Conservation (phyloP, 164 flowering plant species). For the Vitis amurensis region DNA sequence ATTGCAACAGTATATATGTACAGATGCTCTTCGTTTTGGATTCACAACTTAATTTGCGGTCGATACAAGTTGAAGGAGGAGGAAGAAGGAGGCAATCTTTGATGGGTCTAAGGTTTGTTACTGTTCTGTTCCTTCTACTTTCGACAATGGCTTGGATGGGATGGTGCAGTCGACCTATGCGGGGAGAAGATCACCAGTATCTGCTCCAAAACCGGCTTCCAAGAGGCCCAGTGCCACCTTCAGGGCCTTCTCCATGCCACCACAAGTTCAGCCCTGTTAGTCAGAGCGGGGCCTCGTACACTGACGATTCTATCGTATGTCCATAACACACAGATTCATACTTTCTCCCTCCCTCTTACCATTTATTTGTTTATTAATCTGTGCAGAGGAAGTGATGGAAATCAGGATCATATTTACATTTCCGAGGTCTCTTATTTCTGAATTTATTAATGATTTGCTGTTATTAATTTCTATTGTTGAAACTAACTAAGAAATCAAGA, state of each 20-base stretch:
- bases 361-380: neutral
- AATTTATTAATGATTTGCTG: too few relatives aligned
- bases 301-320: slow-evolving; percentile 17
- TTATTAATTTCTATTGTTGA: too few relatives aligned
- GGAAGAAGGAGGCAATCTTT: neutral
- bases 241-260: slow-evolving; percentile 50
- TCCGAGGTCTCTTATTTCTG: too few relatives aligned
- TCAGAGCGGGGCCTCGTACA: neutral
- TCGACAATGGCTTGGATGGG: slow-evolving; percentile 13
- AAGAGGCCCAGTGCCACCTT: slow-evolving; percentile 51
- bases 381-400: too few relatives aligned
- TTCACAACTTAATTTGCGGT: too few relatives aligned
- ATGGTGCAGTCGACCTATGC: slow-evolving; percentile 17
- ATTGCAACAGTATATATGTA: neutral
- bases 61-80: neutral
- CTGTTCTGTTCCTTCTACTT: slow-evolving; percentile 7
- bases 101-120: slow-evolving; percentile 1
- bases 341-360: neutral
- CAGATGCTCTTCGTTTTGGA: neutral
- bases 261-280: slow-evolving; percentile 16
- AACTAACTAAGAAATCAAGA: too few relatives aligned
- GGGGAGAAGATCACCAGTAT: neutral
- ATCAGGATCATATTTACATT: too few relatives aligned
- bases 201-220: slow-evolving; percentile 26
- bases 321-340: slow-evolving; percentile 3